Percentiles rank a stretch among this genome's conserved stretches.
Conservation (phyloP, 2,329 filamentous ascomycete genomes). For the Sporothrix euskadiensis region DNA sequence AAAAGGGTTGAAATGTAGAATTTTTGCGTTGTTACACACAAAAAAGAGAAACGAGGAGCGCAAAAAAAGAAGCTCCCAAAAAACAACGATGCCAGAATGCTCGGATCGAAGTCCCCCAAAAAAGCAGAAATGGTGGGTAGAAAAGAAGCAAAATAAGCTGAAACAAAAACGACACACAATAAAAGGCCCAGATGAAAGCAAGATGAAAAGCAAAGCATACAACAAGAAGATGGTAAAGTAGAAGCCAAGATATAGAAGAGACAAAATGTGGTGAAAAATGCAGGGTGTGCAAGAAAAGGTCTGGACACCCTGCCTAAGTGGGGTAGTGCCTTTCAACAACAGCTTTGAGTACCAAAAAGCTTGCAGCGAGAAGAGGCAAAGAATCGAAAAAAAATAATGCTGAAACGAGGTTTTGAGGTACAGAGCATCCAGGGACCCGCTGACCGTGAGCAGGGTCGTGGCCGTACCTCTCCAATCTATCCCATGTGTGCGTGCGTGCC, state of each 20-base stretch:
- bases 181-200: neutral
- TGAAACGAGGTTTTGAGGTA: constrained; percentile 3
- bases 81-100: neutral
- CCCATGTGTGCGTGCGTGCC: constrained; percentile 1
- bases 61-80: neutral
- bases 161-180: neutral
- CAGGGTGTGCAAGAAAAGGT: constrained; percentile 13
- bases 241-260: constrained; percentile 3
- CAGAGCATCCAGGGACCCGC: neutral
- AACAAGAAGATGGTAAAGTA: constrained; percentile 1
- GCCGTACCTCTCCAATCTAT: constrained; percentile 22
- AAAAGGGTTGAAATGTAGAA: neutral
- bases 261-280: neutral
- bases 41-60: neutral
- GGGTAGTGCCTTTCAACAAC: neutral
- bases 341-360: neutral
- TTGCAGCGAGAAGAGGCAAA: neutral
- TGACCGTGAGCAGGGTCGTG: neutral
- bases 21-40: constrained; percentile 1
- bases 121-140: neutral
- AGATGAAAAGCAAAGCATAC: neutral
- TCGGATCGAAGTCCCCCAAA: neutral
- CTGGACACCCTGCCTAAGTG: neutral
- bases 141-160: neutral
- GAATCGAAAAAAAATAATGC: constrained; percentile 12